These are phyloP conservation scores for Erythrobasidium yunnanense DNA, from an alignment of 768 basidiomycete species.

Conservation along the genomic window DNA sequence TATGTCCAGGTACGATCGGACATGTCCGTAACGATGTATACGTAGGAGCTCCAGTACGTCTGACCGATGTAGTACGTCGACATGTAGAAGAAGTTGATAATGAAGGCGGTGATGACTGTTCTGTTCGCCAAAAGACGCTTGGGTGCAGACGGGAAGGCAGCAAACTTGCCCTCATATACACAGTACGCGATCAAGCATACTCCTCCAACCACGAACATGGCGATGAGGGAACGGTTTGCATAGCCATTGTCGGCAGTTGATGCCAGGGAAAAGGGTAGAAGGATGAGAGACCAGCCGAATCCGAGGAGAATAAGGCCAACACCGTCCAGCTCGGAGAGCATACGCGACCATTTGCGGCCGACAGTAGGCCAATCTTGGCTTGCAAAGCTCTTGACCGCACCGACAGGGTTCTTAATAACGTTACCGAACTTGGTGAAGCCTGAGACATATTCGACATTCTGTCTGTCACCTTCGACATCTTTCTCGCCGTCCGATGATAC, in stretches of 20 bases:
- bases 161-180: constrained; percentile 24
- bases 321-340: constrained; percentile 18
- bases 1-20: not conserved
- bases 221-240: constrained; percentile 37
- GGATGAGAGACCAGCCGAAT: constrained; percentile 32
- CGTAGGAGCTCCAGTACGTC: constrained; percentile 13
- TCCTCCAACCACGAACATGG: constrained; percentile 39
- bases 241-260: constrained; percentile 40
- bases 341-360: not conserved
- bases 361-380: not conserved
- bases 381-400: not conserved
- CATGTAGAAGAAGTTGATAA: constrained; percentile 30
- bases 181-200: constrained; percentile 30
- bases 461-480: not conserved
- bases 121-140: constrained; percentile 28
- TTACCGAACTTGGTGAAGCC: too few species aligned
- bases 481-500: not conserved
- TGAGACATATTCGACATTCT: too few species aligned
- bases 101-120: constrained; percentile 26
- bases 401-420: too few species aligned
- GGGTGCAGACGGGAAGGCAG: constrained; percentile 27
- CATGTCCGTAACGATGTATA: constrained; percentile 28
- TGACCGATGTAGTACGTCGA: not conserved
- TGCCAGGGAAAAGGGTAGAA: constrained; percentile 37
- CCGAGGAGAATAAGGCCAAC: constrained; percentile 31